Evolutionary conservation across 2,329 filamentous ascomycete species (phyloP), one percentile per base, ranked within the genome.

Genomic region (Exophiala sp.): DNA sequence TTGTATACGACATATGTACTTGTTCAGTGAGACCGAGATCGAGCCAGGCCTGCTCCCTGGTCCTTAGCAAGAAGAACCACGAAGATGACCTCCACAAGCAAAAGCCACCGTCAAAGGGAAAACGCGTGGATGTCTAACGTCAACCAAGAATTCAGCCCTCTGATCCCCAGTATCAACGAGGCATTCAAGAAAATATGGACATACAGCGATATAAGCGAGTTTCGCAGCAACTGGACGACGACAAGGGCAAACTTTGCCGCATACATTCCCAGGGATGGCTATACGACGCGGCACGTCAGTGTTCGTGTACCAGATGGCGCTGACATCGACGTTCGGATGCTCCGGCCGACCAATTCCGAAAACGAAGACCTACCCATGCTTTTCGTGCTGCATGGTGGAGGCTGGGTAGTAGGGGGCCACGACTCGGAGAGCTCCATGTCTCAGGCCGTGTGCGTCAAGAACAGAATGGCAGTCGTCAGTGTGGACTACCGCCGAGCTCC

Each of bases 401-500:
- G 47, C 4, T 50, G 47, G 47, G 34, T 40, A 6, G 19, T 50
- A 7, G 47, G 47, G 3, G 9, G 8, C 9, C 47, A 50, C 16
- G 14, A 16, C 8, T 27, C 39, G n/a, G 47, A 50, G 22, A 34
- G 44, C 19, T 18, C 16, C 23, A 32, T 45, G 41, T 27, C 21
- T 14, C 27, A 34, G 7, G 27, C 7, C 7, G 32, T 43, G 8
- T 44, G 41, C 44, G 47, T 45, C 13, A 38, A 21, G 32, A 45
- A 39, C 14, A 5, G 24, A 5, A n/a, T 24, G 5, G 21, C 13
- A 13, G 48, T 50, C 10, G 10, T 50, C 13, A 22, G 14, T 14
- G 48, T 50, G 6, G 42, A 46, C 24, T 50, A 50, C 18, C 32
- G 24, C 32, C 45, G 42, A 43, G 61, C 62, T 0, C 63, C 63